A percentile compares a stretch with the other conserved stretches of the same genome.
These are phyloP conservation scores for Biancaea sappan DNA, from an alignment of 306 rosid species.

Conservation along the genomic window DNA sequence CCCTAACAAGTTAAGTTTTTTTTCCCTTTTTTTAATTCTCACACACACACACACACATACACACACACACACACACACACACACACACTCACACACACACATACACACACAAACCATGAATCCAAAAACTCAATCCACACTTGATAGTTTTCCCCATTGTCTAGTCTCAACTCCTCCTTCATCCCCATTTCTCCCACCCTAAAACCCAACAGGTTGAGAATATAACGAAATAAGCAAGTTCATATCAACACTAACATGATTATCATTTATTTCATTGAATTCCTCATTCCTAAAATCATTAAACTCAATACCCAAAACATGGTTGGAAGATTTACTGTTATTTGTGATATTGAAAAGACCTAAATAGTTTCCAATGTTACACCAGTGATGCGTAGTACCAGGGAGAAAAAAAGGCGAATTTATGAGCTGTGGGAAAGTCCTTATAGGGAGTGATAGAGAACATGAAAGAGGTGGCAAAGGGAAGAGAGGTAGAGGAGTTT, in stretches of 20 bases:
- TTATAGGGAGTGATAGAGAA: conserved; percentile 60
- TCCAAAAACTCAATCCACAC: conserved; percentile 64
- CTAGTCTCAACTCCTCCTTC: conserved; percentile 40
- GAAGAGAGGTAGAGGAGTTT: conserved; percentile 36
- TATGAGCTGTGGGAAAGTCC: conserved; percentile 51
- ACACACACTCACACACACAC: no score
- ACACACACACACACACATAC: no score
- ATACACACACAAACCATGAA: conserved; percentile 40
- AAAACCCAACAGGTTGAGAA: conserved; percentile 56
- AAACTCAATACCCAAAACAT: conserved; percentile 58
- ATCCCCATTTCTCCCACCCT: conserved; percentile 48
- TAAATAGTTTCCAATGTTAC: conserved; percentile 51
- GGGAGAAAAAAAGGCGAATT: conserved; percentile 57
- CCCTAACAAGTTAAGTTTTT: no score
- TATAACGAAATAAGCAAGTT: conserved; percentile 52
- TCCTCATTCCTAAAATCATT: conserved; percentile 66
- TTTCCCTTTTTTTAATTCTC: no score
- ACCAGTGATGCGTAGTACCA: conserved; percentile 39
- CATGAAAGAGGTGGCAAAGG: conserved; percentile 66
- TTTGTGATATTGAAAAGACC: conserved; percentile 58
- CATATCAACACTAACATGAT: conserved; percentile 64
- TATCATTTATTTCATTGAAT: conserved; percentile 54
- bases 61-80: no score
- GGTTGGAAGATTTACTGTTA: conserved; percentile 48
- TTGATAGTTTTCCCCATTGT: conserved; percentile 59